phyloP scores from a whole-genome alignment of 768 basidiomycete genomes.

The Lactifluus hygrophoroides region DNA sequence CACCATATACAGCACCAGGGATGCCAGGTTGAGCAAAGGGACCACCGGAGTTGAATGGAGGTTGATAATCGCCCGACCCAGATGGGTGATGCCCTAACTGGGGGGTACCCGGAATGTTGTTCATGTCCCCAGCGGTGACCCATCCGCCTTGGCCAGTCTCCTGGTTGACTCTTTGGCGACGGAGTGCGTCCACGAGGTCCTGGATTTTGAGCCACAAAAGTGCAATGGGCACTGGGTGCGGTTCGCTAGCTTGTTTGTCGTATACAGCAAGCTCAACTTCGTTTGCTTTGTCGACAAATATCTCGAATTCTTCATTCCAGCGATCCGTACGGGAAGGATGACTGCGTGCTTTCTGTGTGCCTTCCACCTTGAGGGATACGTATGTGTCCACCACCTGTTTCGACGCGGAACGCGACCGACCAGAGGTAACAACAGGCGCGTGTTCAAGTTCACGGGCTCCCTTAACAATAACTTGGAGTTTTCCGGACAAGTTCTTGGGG shows the following conservation, averaged over 20 bases:
- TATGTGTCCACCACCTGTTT: conserved; percentile 77
- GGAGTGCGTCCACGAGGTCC: conserved; percentile 87
- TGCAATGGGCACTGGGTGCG: conserved; percentile 82
- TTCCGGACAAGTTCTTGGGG: conserved; percentile 90
- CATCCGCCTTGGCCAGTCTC: conserved; percentile 86
- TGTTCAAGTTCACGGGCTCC: conserved; percentile 94
- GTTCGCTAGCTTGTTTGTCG: conserved; percentile 80
- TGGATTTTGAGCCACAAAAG: conserved; percentile 91
- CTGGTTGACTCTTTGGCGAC: conserved; percentile 84
- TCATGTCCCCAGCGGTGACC: conserved; percentile 93
- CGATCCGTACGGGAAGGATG: conserved; percentile 91
- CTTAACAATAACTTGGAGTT: conserved; percentile 79
- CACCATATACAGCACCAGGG: conserved; percentile 5
- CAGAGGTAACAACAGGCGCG: conserved; percentile 58
- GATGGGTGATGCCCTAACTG: conserved; percentile 15
- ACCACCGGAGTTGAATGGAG: conserved; percentile 1
- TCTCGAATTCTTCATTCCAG: conserved; percentile 98
- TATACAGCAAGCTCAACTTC: conserved; percentile 96
- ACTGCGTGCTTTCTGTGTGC: conserved; percentile 84
- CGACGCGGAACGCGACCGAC: conserved; percentile 65
- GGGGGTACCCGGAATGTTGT: conserved; percentile 23
- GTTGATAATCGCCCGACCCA: conserved; percentile 18
- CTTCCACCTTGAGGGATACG: conserved; percentile 94
- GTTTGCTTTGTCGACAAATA: conserved; percentile 94
- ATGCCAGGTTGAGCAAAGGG: conserved; percentile 1